Evolutionary conservation across 805 yeast species (phyloP).

Genomic region (Kodamaea hsintzibuensis): DNA sequence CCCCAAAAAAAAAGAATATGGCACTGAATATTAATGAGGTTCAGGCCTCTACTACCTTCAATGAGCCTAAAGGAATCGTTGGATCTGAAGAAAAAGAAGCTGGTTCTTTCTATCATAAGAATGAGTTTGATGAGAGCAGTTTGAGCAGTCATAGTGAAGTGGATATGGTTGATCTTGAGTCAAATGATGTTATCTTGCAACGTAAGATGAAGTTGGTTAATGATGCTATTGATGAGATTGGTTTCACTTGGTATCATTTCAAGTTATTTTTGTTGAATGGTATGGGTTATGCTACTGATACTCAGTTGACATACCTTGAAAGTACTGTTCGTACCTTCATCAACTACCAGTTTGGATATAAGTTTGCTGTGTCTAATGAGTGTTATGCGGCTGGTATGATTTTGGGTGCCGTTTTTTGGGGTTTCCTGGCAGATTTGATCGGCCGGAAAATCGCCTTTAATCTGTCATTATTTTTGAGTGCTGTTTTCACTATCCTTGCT

Average conservation of each 20-base stretch:
- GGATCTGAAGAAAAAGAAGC: slow-evolving; percentile 6
- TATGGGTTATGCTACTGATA: slow-evolving; percentile 43
- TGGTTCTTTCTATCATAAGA: slow-evolving; percentile 7
- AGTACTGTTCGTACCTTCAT: slow-evolving; percentile 47
- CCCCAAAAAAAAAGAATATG: not conserved
- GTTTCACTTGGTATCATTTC: slow-evolving; percentile 50
- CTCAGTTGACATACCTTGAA: slow-evolving; percentile 50
- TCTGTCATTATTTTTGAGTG: slow-evolving; percentile 46
- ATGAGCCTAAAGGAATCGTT: not conserved
- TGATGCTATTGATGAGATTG: slow-evolving; percentile 36
- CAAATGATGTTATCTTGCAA: slow-evolving; percentile 17
- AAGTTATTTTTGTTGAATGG: slow-evolving; percentile 37
- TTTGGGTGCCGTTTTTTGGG: slow-evolving; percentile 57
- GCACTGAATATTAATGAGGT: not conserved
- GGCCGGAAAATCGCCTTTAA: slow-evolving; percentile 23
- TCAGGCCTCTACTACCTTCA: not conserved
- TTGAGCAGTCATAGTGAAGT: slow-evolving; percentile 9
- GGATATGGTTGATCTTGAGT: slow-evolving; percentile 17
- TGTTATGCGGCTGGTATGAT: slow-evolving; percentile 45
- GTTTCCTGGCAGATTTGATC: slow-evolving; percentile 44
- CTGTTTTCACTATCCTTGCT: slow-evolving; percentile 51
- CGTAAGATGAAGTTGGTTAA: slow-evolving; percentile 31
- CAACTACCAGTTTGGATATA: slow-evolving; percentile 47
- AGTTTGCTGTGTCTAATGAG: slow-evolving; percentile 42
- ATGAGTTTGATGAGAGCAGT: slow-evolving; percentile 9